Evolutionary conservation across 2,329 filamentous ascomycete genomes (phyloP).

Genomic region (Biscogniauxia mediterranea): DNA sequence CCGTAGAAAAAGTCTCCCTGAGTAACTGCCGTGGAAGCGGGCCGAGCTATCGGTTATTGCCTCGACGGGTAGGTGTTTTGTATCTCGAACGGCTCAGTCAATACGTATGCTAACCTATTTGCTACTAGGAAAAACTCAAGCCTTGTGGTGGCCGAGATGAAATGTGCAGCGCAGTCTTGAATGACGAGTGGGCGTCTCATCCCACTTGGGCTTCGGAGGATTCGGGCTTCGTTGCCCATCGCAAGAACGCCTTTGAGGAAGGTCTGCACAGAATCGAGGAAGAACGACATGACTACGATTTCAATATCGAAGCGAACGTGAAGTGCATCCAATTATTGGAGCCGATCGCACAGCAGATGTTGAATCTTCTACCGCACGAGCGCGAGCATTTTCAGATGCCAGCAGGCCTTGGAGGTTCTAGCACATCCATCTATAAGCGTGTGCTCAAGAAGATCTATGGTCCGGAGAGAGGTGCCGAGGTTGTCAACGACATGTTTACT

Average conservation of each 20-base stretch:
- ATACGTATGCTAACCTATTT: slow-evolving; percentile 2
- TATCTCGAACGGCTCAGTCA: neutral
- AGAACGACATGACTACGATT: slow-evolving; percentile 97
- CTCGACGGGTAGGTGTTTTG: slow-evolving; percentile 61
- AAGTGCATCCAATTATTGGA: slow-evolving; percentile 96
- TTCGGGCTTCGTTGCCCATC: slow-evolving; percentile 93
- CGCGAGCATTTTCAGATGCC: slow-evolving; percentile 75
- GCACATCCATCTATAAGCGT: slow-evolving; percentile 93
- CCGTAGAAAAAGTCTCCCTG: slow-evolving; percentile 80
- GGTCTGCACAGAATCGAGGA: slow-evolving; percentile 94
- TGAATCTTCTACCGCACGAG: slow-evolving; percentile 73
- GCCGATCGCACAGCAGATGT: slow-evolving; percentile 87
- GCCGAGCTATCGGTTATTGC: slow-evolving; percentile 89
- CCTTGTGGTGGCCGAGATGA: slow-evolving; percentile 92
- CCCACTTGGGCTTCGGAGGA: slow-evolving; percentile 99
- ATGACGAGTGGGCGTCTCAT: slow-evolving; percentile 98
- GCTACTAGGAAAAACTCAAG: slow-evolving; percentile 72
- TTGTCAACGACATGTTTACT: slow-evolving; percentile 82
- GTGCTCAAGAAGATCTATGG: slow-evolving; percentile 98
- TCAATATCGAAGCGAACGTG: slow-evolving; percentile 92
- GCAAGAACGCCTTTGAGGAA: slow-evolving; percentile 95
- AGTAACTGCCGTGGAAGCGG: slow-evolving; percentile 95
- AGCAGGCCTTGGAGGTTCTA: slow-evolving; percentile 82
- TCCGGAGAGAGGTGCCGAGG: slow-evolving; percentile 74
- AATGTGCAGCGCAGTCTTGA: slow-evolving; percentile 88